Conservation (phyloP, 192 early-diverging fungal genomes). For the Diversispora eburnea region DNA sequence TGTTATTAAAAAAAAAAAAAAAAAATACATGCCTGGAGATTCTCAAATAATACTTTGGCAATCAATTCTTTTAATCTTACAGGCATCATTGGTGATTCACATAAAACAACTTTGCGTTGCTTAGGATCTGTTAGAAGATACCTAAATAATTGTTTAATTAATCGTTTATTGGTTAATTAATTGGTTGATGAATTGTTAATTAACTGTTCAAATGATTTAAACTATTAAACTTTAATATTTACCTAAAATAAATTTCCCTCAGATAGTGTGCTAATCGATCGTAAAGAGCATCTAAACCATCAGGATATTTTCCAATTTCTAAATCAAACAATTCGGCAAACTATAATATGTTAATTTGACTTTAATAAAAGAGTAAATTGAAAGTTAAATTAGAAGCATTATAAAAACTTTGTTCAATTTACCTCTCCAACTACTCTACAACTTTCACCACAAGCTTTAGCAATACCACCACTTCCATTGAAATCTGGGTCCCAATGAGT, state of each 20-base stretch:
- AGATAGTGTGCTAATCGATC: conserved; percentile 33
- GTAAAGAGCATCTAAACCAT: conserved; percentile 24
- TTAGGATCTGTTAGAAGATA: conserved; percentile 80
- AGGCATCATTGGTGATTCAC: conserved; percentile 72
- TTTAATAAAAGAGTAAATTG: neutral
- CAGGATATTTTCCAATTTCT: conserved; percentile 14
- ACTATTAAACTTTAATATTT: neutral
- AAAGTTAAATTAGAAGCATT: neutral
- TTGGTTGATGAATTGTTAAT: too few relatives aligned
- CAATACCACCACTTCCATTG: conserved; percentile 36
- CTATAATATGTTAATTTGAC: conserved; percentile 9
- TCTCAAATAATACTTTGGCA: conserved; percentile 68
- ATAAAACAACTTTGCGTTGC: conserved; percentile 76
- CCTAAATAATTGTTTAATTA: conserved; percentile 31
- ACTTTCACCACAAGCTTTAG: conserved; percentile 38
- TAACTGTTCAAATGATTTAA: neutral
- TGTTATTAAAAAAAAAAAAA: neutral
- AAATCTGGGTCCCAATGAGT: conserved; percentile 27
- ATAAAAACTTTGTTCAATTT: conserved; percentile 21
- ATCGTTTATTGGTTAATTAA: neutral
- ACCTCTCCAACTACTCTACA: conserved; percentile 43
- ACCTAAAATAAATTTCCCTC: conserved; percentile 25
- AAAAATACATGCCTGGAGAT: conserved; percentile 57
- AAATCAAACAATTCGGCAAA: conserved; percentile 31
- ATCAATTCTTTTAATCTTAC: conserved; percentile 62